phyloP scores from a whole-genome alignment of 257 asterid species.

The Linaria vulgaris region DNA sequence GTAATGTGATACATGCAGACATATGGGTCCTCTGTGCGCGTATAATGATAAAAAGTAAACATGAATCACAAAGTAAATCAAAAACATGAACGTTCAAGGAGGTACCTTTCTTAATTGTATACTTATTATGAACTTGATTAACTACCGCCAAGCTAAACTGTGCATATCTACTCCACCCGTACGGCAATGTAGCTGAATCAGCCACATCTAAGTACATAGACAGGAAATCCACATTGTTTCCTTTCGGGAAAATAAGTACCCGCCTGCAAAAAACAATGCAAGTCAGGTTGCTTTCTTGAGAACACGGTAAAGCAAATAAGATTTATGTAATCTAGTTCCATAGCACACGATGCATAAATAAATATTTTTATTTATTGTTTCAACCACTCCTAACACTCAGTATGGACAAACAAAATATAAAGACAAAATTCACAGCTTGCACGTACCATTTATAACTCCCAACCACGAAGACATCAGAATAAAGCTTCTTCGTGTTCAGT shows the following conservation, averaged over 20 bases:
- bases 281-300: conserved; percentile 9
- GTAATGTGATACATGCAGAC: too few species aligned
- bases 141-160: conserved; percentile 93
- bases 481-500: conserved; percentile 62
- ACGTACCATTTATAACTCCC: conserved; percentile 89
- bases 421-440: not conserved
- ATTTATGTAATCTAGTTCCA: too few species aligned
- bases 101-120: conserved; percentile 73
- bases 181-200: conserved; percentile 70
- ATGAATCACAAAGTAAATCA: conserved; percentile 5
- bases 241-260: conserved; percentile 93
- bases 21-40: too few species aligned
- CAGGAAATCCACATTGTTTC: conserved; percentile 82
- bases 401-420: not conserved
- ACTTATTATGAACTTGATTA: conserved; percentile 68
- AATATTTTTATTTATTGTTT: too few species aligned
- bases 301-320: not conserved
- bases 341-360: too few species aligned
- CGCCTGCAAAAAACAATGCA: conserved; percentile 62
- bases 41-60: not conserved
- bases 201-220: conserved; percentile 97
- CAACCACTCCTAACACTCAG: too few species aligned
- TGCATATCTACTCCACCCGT: conserved; percentile 94
- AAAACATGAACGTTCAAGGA: conserved; percentile 10
- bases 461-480: conserved; percentile 70